Base-by-base conservation (phyloP, 2,329 filamentous ascomycete species). In the Pestalotiopsis sp. region DNA sequence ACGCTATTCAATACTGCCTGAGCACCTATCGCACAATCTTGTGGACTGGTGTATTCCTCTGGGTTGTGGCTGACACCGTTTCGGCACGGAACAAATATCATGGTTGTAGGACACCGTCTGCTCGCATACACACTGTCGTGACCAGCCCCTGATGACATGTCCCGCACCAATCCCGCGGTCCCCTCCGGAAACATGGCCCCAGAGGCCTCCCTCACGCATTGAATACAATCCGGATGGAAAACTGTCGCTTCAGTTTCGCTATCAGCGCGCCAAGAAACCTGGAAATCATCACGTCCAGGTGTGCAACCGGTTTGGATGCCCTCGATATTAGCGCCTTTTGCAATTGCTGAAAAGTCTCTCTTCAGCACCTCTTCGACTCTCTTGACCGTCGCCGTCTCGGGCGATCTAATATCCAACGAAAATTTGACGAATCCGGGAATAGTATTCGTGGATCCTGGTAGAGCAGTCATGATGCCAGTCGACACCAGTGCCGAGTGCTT, bases 401-500 rank as follows among this genome's bases (percentile, higher is more conserved):
- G 63, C 9, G 63, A 85, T 40, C 91, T 88, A 66, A 93, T 87
- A 74, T 94, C 92, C 4, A 93, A 85, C 38, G 85, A 89, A 78
- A 93, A 92, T 59, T 84, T 84, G 5, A 93, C 92, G 38, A 82
- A 79, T 0, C 91, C 90, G 0, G 92, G 91, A 0, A 94, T 90
- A 0, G 92, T 94, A 78, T 94, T 94, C 17, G 91, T 92, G 70
- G 87, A 91, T 4, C 91, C 91, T 0, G 92, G 91, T 61, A 85
- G 86, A 7, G 90, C 82, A 13, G 85, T 89, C 63, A 94, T 78
- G 67, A 94, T 92, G 0, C 92, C 92, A 0, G 92, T 92, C 2
- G 87, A 90, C 4, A 90, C 92, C 12, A 94, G 81, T 13, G 89
- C 91, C 1, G 83, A 82, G 70, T 89, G 82, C 23, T 84, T 82